Evolutionary conservation across 345 rosid species (phyloP).

Genomic region (Pugionium dolabratum): DNA sequence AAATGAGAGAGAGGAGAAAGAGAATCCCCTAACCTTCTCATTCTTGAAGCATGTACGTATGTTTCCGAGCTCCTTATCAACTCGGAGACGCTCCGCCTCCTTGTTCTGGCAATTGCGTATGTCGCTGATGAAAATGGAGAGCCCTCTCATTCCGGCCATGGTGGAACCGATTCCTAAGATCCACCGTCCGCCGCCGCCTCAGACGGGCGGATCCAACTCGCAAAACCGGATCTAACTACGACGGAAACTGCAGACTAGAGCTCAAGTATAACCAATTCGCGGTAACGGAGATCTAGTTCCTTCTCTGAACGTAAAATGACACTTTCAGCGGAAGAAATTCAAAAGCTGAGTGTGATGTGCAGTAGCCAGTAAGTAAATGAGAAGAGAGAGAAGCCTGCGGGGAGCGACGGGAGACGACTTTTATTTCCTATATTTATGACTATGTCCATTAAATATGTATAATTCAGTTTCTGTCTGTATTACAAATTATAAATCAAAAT

Average conservation of each 20-base stretch:
- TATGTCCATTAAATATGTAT: constrained; percentile 16
- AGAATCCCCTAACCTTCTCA: constrained; percentile 63
- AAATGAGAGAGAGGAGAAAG: not conserved
- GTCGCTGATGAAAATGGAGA: constrained; percentile 95
- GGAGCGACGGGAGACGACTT: constrained; percentile 38
- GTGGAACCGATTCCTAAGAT: constrained; percentile 22
- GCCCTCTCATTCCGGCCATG: constrained; percentile 95
- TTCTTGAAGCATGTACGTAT: constrained; percentile 94
- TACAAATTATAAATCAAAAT: too few species aligned
- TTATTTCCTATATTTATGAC: constrained; percentile 20
- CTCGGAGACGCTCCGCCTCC: constrained; percentile 92
- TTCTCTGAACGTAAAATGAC: constrained; percentile 11
- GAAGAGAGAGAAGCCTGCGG: constrained; percentile 26
- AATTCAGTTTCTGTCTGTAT: constrained; percentile 10
- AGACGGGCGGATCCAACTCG: constrained; percentile 28
- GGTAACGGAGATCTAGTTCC: constrained; percentile 21
- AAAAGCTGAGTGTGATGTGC: constrained; percentile 32
- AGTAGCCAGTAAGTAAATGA: not conserved
- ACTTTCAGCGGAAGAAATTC: constrained; percentile 22
- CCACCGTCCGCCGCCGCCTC: constrained; percentile 32
- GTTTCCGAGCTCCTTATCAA: constrained; percentile 99
- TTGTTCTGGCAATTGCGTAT: constrained; percentile 98
- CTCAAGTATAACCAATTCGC: not conserved
- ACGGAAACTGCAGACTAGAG: constrained; percentile 19
- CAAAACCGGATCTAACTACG: constrained; percentile 28